phyloP scores from a whole-genome alignment of 1,284 basidiomycete species.

The Garcileccinum viscosum region DNA sequence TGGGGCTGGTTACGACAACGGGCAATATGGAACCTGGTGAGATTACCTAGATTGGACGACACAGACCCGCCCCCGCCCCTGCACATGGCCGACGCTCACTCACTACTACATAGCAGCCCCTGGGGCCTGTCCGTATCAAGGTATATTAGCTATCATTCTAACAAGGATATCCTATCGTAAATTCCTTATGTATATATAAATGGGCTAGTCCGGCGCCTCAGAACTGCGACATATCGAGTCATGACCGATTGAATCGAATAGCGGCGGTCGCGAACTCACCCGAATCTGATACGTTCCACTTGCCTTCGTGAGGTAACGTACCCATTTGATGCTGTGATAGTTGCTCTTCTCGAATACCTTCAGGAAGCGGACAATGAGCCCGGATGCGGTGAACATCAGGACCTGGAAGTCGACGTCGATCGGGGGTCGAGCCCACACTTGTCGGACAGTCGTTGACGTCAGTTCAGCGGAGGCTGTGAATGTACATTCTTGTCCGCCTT shows the following conservation, averaged over 20 bases:
- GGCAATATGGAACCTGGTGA: too few species aligned
- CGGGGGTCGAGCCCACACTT: constrained; percentile 96
- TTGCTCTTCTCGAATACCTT: constrained; percentile 98
- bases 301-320: constrained; percentile 87
- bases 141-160: constrained; percentile 36
- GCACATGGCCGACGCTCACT: too few species aligned
- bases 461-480: constrained; percentile 85
- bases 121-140: constrained; percentile 19
- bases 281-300: constrained; percentile 86
- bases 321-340: constrained; percentile 94
- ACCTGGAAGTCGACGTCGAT: constrained; percentile 99
- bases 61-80: too few species aligned
- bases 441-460: constrained; percentile 86
- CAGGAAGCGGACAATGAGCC: constrained; percentile 93
- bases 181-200: constrained; percentile 28
- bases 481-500: constrained; percentile 91
- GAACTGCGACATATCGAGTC: constrained; percentile 24
- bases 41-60: too few species aligned
- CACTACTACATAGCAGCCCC: too few species aligned
- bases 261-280: constrained; percentile 52
- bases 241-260: not conserved
- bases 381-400: constrained; percentile 97
- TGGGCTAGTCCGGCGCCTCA: constrained; percentile 21
- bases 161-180: constrained; percentile 34
- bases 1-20: too few species aligned